These are phyloP conservation scores for Pleurostoma richardsiae DNA, from an alignment of 2,329 filamentous ascomycete species.

Conservation along the genomic window DNA sequence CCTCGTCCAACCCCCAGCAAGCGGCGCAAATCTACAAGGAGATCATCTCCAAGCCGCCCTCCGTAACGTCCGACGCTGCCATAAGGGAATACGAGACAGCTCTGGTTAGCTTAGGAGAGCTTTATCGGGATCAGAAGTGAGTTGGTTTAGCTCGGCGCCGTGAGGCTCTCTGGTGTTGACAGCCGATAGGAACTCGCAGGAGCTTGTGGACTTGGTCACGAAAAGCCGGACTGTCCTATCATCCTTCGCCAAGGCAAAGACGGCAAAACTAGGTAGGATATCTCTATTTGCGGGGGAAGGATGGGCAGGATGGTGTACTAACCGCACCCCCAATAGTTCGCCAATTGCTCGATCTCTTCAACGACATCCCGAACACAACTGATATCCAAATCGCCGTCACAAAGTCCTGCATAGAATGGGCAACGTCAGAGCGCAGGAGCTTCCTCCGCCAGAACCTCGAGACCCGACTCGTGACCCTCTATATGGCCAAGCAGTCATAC, in stretches of 20 bases:
- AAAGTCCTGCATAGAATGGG: slow-evolving; percentile 99
- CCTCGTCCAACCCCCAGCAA: slow-evolving; percentile 74
- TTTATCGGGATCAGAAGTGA: slow-evolving; percentile 85
- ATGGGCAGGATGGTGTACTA: too few relatives aligned
- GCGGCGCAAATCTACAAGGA: slow-evolving; percentile 87
- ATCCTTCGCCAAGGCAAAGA: slow-evolving; percentile 98
- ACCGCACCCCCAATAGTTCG: slow-evolving; percentile 57
- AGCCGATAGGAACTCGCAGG: slow-evolving; percentile 62
- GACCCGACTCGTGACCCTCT: slow-evolving; percentile 85
- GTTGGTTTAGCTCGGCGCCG: slow-evolving; percentile 53
- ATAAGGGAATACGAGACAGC: slow-evolving; percentile 89
- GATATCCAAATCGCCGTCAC: slow-evolving; percentile 93
- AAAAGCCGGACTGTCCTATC: slow-evolving; percentile 88
- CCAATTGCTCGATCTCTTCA: slow-evolving; percentile 92
- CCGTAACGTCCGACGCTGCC: slow-evolving; percentile 75
- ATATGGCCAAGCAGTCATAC: slow-evolving; percentile 97
- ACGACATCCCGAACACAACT: slow-evolving; percentile 86
- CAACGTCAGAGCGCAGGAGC: slow-evolving; percentile 84
- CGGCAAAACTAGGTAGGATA: slow-evolving; percentile 83
- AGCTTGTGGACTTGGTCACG: slow-evolving; percentile 84
- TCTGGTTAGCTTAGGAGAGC: slow-evolving; percentile 80
- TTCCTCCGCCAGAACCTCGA: slow-evolving; percentile 98
- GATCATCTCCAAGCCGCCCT: slow-evolving; percentile 79
- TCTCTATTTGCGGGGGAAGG: too few relatives aligned
- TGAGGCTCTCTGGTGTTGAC: not conserved